A percentile compares a stretch with the other conserved stretches of the same genome.
Evolutionary conservation across 2,329 filamentous ascomycete species (phyloP).

Genomic region (Verticillium longisporum): DNA sequence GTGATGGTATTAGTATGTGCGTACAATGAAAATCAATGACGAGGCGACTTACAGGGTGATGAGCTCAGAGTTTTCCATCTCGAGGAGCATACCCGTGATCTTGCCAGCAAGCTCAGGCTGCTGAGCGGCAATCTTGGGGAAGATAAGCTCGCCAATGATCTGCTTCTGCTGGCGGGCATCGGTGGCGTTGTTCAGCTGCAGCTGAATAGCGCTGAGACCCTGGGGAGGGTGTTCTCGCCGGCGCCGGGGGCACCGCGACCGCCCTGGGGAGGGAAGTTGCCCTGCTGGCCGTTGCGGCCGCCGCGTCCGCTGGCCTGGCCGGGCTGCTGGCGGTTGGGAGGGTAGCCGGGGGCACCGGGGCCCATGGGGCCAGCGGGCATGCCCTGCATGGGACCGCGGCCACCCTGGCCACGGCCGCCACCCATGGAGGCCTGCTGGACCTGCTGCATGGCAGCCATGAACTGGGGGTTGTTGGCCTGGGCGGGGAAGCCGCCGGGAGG

Average conservation of each 20-base stretch:
- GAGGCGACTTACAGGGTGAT: constrained; percentile 77
- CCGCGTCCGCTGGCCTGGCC: constrained; percentile 34
- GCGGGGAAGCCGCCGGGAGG: constrained; percentile 66
- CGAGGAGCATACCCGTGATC: constrained; percentile 98
- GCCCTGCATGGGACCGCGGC: constrained; percentile 66
- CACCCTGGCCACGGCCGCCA: constrained; percentile 59
- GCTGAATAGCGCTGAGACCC: constrained; percentile 35
- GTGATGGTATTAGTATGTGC: constrained; percentile 9
- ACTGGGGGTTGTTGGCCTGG: constrained; percentile 73
- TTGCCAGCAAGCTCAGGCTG: constrained; percentile 96
- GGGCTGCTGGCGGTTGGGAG: constrained; percentile 42
- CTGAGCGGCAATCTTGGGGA: constrained; percentile 94
- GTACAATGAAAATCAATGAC: neutral
- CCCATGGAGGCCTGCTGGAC: constrained; percentile 54
- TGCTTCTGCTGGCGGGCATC: constrained; percentile 87
- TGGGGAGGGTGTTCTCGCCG: neutral
- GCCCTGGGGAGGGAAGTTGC: constrained; percentile 39
- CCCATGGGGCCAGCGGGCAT: constrained; percentile 56
- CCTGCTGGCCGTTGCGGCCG: constrained; percentile 29
- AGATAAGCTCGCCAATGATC: constrained; percentile 93
- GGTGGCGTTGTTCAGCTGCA: constrained; percentile 48
- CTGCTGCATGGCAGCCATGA: constrained; percentile 78
- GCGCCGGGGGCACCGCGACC: constrained; percentile 29
- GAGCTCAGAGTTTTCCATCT: constrained; percentile 97
- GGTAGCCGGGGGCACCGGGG: constrained; percentile 49